Percentiles rank a stretch among this genome's conserved stretches.
phyloP scores from a whole-genome alignment of 108 stramenopile species.

The Chaetoceros tenuissimus region DNA sequence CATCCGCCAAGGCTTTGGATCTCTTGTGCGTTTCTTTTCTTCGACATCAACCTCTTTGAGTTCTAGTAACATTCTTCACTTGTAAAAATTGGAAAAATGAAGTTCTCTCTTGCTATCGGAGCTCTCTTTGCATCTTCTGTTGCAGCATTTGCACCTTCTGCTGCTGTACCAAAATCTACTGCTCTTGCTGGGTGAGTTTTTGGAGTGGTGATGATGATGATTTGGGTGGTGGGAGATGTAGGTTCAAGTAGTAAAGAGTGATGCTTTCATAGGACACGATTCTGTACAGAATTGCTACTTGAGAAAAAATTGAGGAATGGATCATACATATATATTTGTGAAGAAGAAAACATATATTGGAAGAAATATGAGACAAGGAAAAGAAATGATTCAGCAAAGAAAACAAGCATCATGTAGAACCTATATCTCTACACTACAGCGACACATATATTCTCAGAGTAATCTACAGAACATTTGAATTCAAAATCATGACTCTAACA shows the following conservation, averaged over 20 bases:
- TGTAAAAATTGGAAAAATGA: constrained; percentile 32
- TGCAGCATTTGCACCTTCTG: constrained; percentile 55
- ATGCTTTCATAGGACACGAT: constrained; percentile 13
- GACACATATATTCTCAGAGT: no score
- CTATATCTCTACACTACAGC: no score
- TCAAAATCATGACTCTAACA: no score
- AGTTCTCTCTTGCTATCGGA: constrained; percentile 58
- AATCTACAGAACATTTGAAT: no score
- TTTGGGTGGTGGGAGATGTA: constrained; percentile 6
- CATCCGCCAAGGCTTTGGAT: background rate
- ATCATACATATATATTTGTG: background rate
- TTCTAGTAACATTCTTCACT: no score
- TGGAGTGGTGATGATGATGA: background rate
- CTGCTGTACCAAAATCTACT: constrained; percentile 25
- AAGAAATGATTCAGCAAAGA: no score
- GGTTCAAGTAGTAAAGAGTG: constrained; percentile 23
- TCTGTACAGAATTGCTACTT: background rate
- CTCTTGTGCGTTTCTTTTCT: background rate
- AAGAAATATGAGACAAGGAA: no score
- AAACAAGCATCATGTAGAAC: no score
- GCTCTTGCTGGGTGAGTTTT: constrained; percentile 2
- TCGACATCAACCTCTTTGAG: background rate
- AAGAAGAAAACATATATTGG: no score
- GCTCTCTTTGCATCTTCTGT: constrained; percentile 65
- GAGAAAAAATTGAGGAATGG: background rate